Base-by-base conservation (phyloP, 441 rosid genomes). In the Bocquillonia castaneifolia region DNA sequence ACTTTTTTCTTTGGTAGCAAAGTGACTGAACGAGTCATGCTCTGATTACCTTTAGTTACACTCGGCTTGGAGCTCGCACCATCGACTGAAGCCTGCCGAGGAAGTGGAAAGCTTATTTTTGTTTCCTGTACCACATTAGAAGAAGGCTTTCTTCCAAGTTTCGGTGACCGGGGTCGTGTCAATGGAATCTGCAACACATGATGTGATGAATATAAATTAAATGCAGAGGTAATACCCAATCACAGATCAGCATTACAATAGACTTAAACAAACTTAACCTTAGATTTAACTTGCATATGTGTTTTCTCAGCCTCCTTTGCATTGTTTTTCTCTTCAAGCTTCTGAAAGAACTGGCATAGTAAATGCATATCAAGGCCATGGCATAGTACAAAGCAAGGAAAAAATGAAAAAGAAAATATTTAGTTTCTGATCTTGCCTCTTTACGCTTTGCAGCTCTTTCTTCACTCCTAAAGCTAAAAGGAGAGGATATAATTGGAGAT, bases 391-490 rank as follows among this genome's bases (percentile, higher is more conserved):
- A 44, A 39, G 54, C 15, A 45, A 60, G 60, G 68, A 73, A n/a
- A 6, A 54, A 71, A 74, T 5, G 61, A 62, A 53, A 59, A 57
- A 18, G n/a, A 64, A 7, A 31, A 17, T 29, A n/a, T n/a, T n/a
- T n/a, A 20, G 69, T 64, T 37, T 54, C n/a, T 45, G 61, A 66
- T 68, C 75, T 55, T 86, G 80, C 98, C 98, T 88, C 94, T 77
- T 80, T 94, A 78, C 93, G 80, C 80, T 79, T 92, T 64, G 83
- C 86, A 26, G 88, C 97, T 72, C 98, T 82, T 81, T 88, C 95
- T 70, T 82, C 97, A 53, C 90, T 88, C 77, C 86, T 83, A 80
- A 92, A 88, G 76, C 80, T 81, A 79, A 89, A 94, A n/a, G 93
- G 92, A 57, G 80, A 71, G 57, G 82, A 79, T 34, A 72, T 78